These are phyloP conservation scores for Agaricus blazei DNA, from an alignment of 768 basidiomycete species.

Conservation along the genomic window DNA sequence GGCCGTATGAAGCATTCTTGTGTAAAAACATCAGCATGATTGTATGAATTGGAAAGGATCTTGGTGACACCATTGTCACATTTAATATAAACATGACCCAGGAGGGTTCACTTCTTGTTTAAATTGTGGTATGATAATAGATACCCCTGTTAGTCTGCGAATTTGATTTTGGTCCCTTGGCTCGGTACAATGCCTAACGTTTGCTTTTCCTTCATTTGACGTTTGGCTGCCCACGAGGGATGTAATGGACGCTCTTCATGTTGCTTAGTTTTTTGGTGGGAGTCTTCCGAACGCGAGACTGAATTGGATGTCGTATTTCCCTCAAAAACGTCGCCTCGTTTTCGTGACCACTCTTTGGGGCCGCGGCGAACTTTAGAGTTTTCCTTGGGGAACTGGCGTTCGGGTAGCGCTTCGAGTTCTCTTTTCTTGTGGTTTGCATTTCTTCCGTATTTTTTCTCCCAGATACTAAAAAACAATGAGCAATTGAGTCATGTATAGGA, in stretches of 20 bases:
- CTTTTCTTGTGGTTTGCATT: constrained; percentile 88
- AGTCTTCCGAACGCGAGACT: not conserved
- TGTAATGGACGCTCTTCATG: constrained; percentile 52
- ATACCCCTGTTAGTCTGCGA: constrained; percentile 23
- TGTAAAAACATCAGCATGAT: not conserved
- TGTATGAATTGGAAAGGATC: not conserved
- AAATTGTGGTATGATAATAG: not conserved
- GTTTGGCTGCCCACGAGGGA: constrained; percentile 97
- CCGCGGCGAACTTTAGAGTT: not conserved
- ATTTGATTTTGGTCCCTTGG: constrained; percentile 85
- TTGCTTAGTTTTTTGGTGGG: constrained; percentile 7
- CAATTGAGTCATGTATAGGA: constrained; percentile 1
- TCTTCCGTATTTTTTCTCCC: constrained; percentile 95
- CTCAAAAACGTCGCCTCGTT: not conserved
- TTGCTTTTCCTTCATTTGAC: constrained; percentile 67
- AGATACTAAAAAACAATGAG: constrained; percentile 57
- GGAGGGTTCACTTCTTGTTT: not conserved
- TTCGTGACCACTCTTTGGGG: not conserved
- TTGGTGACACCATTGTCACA: no score
- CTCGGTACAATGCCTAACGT: constrained; percentile 56
- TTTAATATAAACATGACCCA: not conserved
- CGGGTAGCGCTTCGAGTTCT: constrained; percentile 4
- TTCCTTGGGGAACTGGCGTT: not conserved
- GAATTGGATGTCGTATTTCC: constrained; percentile 1
- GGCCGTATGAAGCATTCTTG: constrained; percentile 51